phyloP scores from a whole-genome alignment of 169 alveolate species.

The Cryptosporidium canis region DNA sequence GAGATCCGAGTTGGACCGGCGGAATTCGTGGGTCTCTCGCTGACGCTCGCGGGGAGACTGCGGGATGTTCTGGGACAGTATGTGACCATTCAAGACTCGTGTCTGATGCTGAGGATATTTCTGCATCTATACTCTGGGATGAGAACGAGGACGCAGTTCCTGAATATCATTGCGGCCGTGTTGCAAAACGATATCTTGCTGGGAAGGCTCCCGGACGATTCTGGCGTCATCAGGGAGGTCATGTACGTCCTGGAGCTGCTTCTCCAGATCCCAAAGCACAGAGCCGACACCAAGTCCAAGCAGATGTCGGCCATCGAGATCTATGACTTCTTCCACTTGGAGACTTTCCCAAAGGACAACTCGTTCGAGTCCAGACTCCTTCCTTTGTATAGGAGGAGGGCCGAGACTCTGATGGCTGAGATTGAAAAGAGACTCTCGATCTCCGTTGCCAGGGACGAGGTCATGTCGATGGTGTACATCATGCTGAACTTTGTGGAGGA shows the following conservation, averaged over 20 bases:
- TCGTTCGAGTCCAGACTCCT: constrained; percentile 56
- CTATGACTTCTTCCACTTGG: constrained; percentile 25
- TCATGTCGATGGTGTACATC: constrained; percentile 36
- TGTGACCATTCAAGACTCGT: constrained; percentile 28
- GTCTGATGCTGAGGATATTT: constrained; percentile 49
- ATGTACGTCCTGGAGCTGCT: background rate
- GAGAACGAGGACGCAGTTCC: constrained; percentile 56
- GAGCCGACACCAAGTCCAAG: constrained; percentile 46
- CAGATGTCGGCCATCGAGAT: constrained; percentile 38
- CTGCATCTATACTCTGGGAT: constrained; percentile 52
- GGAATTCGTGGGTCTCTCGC: constrained; percentile 37
- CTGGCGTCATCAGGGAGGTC: background rate
- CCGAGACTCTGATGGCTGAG: background rate
- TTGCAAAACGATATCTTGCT: constrained; percentile 27
- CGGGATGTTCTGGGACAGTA: constrained; percentile 46
- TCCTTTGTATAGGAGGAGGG: constrained; percentile 22
- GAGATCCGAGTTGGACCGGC: constrained; percentile 33
- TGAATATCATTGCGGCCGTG: constrained; percentile 60
- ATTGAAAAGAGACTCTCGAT: constrained; percentile 9
- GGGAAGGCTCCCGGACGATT: constrained; percentile 27
- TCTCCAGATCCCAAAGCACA: constrained; percentile 52
- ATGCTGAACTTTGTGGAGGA: constrained; percentile 56
- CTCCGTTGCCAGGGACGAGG: constrained; percentile 40
- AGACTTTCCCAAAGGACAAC: constrained; percentile 37
- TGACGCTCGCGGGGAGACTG: constrained; percentile 14